A percentile compares a stretch with the other conserved stretches of the same genome.
Evolutionary conservation across 805 yeast genomes (phyloP).

Genomic region (Starmera quercuum): DNA sequence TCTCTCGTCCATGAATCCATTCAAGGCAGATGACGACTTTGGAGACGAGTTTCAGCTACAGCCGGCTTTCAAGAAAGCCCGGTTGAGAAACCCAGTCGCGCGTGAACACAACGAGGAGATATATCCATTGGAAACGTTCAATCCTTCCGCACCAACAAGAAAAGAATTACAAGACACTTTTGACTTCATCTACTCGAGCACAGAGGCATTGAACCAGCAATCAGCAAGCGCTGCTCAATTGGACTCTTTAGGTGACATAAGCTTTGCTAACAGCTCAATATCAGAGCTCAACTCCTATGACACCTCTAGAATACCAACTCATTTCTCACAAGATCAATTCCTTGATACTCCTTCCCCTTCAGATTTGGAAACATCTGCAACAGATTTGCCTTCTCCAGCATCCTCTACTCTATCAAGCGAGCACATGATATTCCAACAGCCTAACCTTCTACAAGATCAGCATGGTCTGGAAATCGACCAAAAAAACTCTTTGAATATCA

Average conservation of each 20-base stretch:
- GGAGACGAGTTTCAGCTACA: neutral
- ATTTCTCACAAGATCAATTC: neutral
- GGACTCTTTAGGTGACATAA: too few relatives aligned
- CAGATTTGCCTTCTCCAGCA: neutral
- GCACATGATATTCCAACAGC: neutral
- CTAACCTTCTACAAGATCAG: neutral
- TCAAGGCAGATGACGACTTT: neutral
- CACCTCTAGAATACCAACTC: neutral
- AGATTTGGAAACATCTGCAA: neutral
- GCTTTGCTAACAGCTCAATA: too few relatives aligned
- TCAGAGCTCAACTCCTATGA: too few relatives aligned
- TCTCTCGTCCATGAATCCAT: neutral
- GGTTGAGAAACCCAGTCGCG: neutral
- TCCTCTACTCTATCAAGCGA: neutral
- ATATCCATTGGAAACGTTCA: neutral
- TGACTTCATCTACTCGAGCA: conserved; percentile 1
- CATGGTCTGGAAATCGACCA: too few relatives aligned
- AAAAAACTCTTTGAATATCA: neutral
- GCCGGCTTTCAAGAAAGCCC: neutral
- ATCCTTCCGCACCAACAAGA: neutral
- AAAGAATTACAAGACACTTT: neutral
- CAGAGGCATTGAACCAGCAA: neutral
- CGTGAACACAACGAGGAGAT: too few relatives aligned
- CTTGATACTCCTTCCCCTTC: neutral
- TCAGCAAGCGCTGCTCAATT: neutral